These are phyloP conservation scores for Mediolabrus comicus DNA, from an alignment of 108 stramenopile genomes.

Conservation along the genomic window DNA sequence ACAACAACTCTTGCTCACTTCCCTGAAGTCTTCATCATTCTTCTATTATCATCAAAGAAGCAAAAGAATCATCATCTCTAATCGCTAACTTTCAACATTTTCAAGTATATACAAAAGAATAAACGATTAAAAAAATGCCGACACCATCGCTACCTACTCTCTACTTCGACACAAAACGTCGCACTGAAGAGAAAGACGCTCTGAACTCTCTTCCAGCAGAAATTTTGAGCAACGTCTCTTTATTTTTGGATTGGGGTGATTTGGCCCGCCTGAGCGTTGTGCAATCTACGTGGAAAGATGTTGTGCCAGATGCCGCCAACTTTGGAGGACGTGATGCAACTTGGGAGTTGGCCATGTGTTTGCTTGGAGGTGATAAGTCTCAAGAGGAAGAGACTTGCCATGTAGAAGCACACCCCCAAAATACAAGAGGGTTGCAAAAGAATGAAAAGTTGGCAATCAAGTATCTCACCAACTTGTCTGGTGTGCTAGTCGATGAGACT, in stretches of 20 bases:
- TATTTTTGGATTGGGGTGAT: constrained; percentile 81
- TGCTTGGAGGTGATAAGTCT: constrained; percentile 7
- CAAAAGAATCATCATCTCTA: not conserved
- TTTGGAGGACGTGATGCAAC: constrained; percentile 49
- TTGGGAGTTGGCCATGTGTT: constrained; percentile 66
- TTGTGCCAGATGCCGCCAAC: constrained; percentile 68
- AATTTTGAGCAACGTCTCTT: constrained; percentile 60
- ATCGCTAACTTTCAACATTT: not conserved
- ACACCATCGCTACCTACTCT: constrained; percentile 21
- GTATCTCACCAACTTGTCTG: constrained; percentile 52
- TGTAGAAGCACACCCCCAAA: constrained; percentile 48
- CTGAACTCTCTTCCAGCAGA: constrained; percentile 61
- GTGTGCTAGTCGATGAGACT: constrained; percentile 38
- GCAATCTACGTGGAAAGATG: constrained; percentile 63
- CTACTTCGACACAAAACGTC: constrained; percentile 8
- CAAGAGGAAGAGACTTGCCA: not conserved
- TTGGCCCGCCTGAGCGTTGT: constrained; percentile 74
- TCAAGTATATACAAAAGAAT: not conserved
- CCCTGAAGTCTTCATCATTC: not conserved
- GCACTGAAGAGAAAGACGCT: not conserved
- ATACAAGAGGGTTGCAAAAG: constrained; percentile 53
- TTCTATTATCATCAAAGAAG: no score
- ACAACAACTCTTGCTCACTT: no score
- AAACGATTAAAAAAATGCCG: not conserved
- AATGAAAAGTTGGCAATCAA: constrained; percentile 62